Percentiles rank a stretch among this genome's conserved stretches.
Evolutionary conservation across 768 basidiomycete species (phyloP).

Genomic region (Mycena pura): DNA sequence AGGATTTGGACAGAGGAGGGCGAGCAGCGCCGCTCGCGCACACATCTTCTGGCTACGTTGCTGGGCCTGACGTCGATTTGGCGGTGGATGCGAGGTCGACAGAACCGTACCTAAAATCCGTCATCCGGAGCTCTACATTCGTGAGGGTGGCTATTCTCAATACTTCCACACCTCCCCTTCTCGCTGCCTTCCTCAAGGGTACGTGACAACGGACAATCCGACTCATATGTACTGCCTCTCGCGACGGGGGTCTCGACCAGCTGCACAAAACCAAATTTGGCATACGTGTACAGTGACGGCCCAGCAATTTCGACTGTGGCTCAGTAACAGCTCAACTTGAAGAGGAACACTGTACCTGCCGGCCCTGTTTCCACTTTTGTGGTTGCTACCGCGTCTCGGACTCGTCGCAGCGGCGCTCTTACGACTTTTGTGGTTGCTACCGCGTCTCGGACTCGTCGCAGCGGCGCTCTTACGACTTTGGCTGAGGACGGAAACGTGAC

Average conservation of each 20-base stretch:
- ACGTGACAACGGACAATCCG: constrained; percentile 96
- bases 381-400: too few relatives aligned
- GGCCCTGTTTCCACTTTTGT: constrained; percentile 54
- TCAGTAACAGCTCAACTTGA: constrained; percentile 56
- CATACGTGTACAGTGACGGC: constrained; percentile 90
- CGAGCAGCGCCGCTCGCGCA: too few relatives aligned
- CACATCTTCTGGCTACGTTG: too few relatives aligned
- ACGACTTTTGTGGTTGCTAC: constrained; percentile 76
- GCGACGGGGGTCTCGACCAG: constrained; percentile 87
- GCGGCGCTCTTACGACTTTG: constrained; percentile 62
- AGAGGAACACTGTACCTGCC: constrained; percentile 71
- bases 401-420: too few relatives aligned
- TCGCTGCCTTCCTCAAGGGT: constrained; percentile 82
- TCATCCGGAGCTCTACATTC: constrained; percentile 96
- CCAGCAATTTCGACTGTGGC: constrained; percentile 44
- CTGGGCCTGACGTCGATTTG: too few relatives aligned
- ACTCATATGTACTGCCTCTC: constrained; percentile 76
- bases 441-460: constrained; percentile 69
- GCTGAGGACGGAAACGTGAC: constrained; percentile 70
- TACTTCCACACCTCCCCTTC: constrained; percentile 75
- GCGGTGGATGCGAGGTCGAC: too few relatives aligned
- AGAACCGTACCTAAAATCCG: constrained; percentile 93
- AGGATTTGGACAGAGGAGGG: too few relatives aligned
- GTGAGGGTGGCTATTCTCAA: constrained; percentile 94
- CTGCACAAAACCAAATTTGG: constrained; percentile 90